A percentile compares a stretch with the other conserved stretches of the same genome.
phyloP scores from a whole-genome alignment of 306 rosid genomes.

The Lathyrus oleraceus region DNA sequence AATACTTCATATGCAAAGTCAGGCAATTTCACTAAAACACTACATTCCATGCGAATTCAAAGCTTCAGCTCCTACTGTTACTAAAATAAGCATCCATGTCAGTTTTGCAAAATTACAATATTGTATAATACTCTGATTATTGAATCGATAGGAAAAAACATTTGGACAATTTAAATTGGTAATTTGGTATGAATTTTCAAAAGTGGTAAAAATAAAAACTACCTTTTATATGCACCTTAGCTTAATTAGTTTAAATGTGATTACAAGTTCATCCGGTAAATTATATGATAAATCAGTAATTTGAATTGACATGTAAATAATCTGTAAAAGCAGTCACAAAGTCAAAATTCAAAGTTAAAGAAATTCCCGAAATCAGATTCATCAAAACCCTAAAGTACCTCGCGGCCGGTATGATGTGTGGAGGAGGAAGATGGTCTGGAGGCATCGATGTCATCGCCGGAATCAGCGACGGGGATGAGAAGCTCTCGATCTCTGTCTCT shows the following conservation, averaged over 20 bases:
- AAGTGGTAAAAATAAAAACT: not conserved
- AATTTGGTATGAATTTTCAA: slow-evolving; percentile 2
- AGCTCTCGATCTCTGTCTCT: slow-evolving; percentile 95
- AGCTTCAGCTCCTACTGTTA: not conserved
- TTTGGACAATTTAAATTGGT: not conserved
- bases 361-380: not conserved
- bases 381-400: slow-evolving; percentile 55
- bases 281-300: not conserved
- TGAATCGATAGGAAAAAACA: no score
- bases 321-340: slow-evolving; percentile 6
- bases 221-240: not conserved
- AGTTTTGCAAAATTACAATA: not conserved
- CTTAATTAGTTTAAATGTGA: not conserved
- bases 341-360: slow-evolving; percentile 27
- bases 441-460: slow-evolving; percentile 48
- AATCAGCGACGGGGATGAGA: slow-evolving; percentile 77
- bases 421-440: slow-evolving; percentile 71
- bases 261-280: slow-evolving; percentile 9
- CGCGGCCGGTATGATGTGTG: slow-evolving; percentile 71
- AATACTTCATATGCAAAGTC: slow-evolving; percentile 2
- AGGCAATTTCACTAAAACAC: slow-evolving; percentile 10
- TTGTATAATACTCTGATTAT: no score
- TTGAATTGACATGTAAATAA: not conserved
- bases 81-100: not conserved
- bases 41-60: slow-evolving; percentile 17